A percentile compares a stretch with the other conserved stretches of the same genome.
phyloP scores from a whole-genome alignment of 1,284 basidiomycete species.

The Rugosomyces carneus region DNA sequence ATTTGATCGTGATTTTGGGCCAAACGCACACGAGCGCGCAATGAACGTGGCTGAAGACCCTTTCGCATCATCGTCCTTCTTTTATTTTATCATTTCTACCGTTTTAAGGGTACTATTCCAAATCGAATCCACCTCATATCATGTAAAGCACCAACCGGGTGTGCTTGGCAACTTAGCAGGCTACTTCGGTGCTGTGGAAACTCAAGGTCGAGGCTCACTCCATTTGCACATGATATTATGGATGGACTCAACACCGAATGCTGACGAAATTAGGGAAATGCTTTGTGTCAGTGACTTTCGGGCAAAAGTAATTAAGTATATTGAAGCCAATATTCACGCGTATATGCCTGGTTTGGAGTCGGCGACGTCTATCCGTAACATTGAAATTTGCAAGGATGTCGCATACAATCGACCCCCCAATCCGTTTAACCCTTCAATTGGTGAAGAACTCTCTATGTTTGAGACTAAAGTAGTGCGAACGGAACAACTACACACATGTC shows the following conservation, averaged over 20 bases:
- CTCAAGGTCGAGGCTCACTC: conserved; percentile 24
- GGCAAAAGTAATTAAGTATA: conserved; percentile 19
- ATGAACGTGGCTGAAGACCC: conserved; percentile 31
- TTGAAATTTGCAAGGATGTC: conserved; percentile 10
- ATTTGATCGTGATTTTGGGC: conserved; percentile 23
- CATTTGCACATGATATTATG: conserved; percentile 26
- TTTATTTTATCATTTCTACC: conserved; percentile 15
- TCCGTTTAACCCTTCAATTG: too few relatives aligned
- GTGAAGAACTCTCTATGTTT: too few relatives aligned
- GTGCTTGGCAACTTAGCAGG: neutral
- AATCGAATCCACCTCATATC: neutral
- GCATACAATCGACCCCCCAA: conserved; percentile 16
- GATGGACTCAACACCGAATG: conserved; percentile 23
- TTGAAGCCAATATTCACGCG: conserved; percentile 24
- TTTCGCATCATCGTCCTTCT: conserved; percentile 33
- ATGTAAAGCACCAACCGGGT: neutral
- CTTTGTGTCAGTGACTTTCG: conserved; percentile 23
- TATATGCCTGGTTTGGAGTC: conserved; percentile 17
- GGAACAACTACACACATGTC: conserved; percentile 18
- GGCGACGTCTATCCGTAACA: conserved; percentile 7
- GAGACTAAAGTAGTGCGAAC: conserved; percentile 10
- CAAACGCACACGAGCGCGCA: conserved; percentile 19
- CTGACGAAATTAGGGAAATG: conserved; percentile 20
- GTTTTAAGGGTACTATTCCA: conserved; percentile 8
- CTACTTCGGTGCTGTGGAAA: conserved; percentile 24